Percentiles rank a stretch among this genome's conserved stretches.
Evolutionary conservation across 495 filamentous ascomycete species (phyloP).

Genomic region (Aspergillus haitiensis): DNA sequence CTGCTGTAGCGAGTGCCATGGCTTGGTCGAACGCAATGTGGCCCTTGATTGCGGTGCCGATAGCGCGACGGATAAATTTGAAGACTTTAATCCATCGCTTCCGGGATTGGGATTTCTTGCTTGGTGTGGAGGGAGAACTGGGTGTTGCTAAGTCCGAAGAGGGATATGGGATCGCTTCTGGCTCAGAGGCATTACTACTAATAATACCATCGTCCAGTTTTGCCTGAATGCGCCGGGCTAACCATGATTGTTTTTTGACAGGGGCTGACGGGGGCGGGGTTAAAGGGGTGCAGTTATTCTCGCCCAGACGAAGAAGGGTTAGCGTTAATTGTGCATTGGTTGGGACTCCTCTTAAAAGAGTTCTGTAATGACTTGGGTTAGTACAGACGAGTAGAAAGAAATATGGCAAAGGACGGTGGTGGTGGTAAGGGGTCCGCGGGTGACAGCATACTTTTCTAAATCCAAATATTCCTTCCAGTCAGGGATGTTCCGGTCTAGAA

Average conservation of each 20-base stretch:
- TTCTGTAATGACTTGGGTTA: slow-evolving; percentile 46
- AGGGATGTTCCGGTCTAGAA: slow-evolving; percentile 66
- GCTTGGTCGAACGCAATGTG: slow-evolving; percentile 67
- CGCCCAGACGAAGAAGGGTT: slow-evolving; percentile 80
- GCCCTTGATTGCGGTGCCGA: slow-evolving; percentile 65
- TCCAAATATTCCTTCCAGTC: slow-evolving; percentile 76
- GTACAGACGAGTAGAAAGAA: slow-evolving; percentile 10
- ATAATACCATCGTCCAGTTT: neutral
- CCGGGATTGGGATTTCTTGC: neutral
- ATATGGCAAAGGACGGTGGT: neutral
- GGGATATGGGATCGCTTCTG: neutral
- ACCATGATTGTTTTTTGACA: slow-evolving; percentile 50
- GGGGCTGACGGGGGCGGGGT: slow-evolving; percentile 69
- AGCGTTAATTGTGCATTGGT: slow-evolving; percentile 85
- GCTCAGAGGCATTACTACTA: neutral
- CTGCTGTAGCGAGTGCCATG: slow-evolving; percentile 61
- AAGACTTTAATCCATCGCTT: slow-evolving; percentile 47
- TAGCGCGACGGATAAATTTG: slow-evolving; percentile 65
- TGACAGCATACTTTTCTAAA: slow-evolving; percentile 56
- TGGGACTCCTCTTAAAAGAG: slow-evolving; percentile 74
- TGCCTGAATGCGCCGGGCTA: slow-evolving; percentile 41
- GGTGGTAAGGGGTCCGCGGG: too few relatives aligned
- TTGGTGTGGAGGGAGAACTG: slow-evolving; percentile 4
- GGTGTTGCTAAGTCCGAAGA: neutral
- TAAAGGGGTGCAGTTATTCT: slow-evolving; percentile 75